These are phyloP conservation scores for Aspergillus coremiiformis DNA, from an alignment of 495 filamentous ascomycete species.

Conservation along the genomic window DNA sequence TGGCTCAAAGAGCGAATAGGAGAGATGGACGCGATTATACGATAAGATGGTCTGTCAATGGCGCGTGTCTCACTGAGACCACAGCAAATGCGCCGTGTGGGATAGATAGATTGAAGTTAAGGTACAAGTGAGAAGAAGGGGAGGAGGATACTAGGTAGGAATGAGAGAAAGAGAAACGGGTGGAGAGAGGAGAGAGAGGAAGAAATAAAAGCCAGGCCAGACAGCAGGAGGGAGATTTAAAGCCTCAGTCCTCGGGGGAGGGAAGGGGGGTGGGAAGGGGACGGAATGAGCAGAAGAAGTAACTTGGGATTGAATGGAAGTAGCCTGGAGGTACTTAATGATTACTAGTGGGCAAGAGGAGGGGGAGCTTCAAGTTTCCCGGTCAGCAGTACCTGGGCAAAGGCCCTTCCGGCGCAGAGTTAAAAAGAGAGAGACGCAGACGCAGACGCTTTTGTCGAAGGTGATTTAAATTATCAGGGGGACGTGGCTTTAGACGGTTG, in stretches of 20 bases:
- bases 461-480: not conserved
- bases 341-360: not conserved
- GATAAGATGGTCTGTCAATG: slow-evolving; percentile 10
- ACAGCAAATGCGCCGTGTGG: slow-evolving; percentile 7
- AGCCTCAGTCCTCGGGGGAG: slow-evolving; percentile 3
- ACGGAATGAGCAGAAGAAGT: not conserved
- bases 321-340: too few relatives aligned
- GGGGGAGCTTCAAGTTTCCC: not conserved
- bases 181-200: slow-evolving; percentile 8
- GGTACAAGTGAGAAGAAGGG: slow-evolving; percentile 8
- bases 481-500: not conserved
- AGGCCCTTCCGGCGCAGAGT: not conserved
- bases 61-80: not conserved
- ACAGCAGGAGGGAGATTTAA: slow-evolving; percentile 5
- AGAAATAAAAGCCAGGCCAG: slow-evolving; percentile 14
- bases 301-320: not conserved
- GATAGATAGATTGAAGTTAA: slow-evolving; percentile 2
- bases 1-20: slow-evolving; percentile 3
- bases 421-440: not conserved
- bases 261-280: slow-evolving; percentile 5
- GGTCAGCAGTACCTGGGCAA: not conserved
- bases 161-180: slow-evolving; percentile 17
- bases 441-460: too few relatives aligned
- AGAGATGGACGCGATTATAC: slow-evolving; percentile 1
- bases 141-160: slow-evolving; percentile 14